Conservation (phyloP, 768 basidiomycete species). For the Lactarius vividus region DNA sequence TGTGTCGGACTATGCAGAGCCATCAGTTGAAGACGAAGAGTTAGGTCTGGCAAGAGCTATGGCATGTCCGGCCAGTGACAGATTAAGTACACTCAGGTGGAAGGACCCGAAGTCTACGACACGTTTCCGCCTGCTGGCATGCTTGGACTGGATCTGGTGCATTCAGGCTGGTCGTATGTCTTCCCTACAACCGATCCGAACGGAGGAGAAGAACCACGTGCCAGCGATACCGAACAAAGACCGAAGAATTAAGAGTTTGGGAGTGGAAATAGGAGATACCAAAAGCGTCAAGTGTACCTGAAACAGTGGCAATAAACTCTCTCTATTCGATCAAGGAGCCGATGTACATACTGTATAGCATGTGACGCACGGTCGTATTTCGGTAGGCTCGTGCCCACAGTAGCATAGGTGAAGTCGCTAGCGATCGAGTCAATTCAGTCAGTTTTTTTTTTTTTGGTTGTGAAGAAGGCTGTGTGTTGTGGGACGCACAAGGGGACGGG, state of each 20-base stretch:
- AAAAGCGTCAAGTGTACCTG: too few relatives aligned
- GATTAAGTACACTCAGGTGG: not conserved
- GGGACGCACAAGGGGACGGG: too few relatives aligned
- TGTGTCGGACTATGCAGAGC: not conserved
- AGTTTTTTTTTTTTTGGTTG: too few relatives aligned
- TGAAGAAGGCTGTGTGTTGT: too few relatives aligned
- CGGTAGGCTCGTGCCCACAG: too few relatives aligned
- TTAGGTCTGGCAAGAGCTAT: not conserved
- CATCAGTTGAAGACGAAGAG: not conserved
- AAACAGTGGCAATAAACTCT: too few relatives aligned
- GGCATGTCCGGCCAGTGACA: not conserved
- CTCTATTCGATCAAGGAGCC: too few relatives aligned
- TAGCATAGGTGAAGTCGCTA: too few relatives aligned
- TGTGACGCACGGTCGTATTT: too few relatives aligned
- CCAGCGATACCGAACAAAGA: not conserved
- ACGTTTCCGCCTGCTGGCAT: not conserved
- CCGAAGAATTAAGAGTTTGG: not conserved
- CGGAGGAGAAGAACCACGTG: not conserved
- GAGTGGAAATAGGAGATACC: not conserved
- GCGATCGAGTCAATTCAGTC: too few relatives aligned
- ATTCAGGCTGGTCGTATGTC: not conserved
- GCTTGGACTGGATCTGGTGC: not conserved
- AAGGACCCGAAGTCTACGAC: not conserved
- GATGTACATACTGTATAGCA: too few relatives aligned
- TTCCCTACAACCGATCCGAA: not conserved